Base-by-base conservation (phyloP, 139 green algal species). In the Coelastrella sp. region DNA sequence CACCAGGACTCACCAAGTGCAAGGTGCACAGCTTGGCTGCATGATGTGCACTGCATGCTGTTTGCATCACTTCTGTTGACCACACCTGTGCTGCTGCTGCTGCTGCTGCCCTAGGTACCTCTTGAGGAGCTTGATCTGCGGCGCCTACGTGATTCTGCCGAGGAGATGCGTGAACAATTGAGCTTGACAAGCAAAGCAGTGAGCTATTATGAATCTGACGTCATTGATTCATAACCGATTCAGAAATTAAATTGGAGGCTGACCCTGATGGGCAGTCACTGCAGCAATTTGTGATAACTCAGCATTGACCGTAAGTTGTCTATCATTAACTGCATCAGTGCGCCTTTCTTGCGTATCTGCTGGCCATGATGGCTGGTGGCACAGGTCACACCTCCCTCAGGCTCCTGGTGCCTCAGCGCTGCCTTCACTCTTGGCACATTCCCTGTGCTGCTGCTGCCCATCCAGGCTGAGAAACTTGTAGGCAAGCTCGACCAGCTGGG, bases 391-490 rank as follows among this genome's bases (percentile, higher is more conserved):
- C 35, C 35, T 49, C 35, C 35, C 1, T 49, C 35, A 49, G 35
- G 35, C 35, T 49, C 35, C 35, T 49, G 35, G 35, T 49, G 1
- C 1, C 35, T 49, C 35, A 49, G n/a, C n/a, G n/a, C n/a, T n/a
- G n/a, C 35, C 35, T 49, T 49, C 35, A 49, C 35, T 20, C 63
- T 12, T 70, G 63, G 63, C 63, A 49, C 20, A 35, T 78, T 78
- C 57, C 19, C 59, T 10, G 25, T 84, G 49, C 56, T 59, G 20
- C 17, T 58, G 35, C 78, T 81, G 61, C 3, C 35, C 35, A 49
- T 49, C 57, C 90, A 94, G 89, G 92, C 91, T 60, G 92, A 93
- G 90, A 82, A 80, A 59, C 78, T 94, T 83, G 89, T 94, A 11
- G 66, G 74, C 35, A 66, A 74, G 15, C 66, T 93, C 81, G 93